These are phyloP conservation scores for Cymbopogon citratus DNA, from an alignment of 176 grass and related monocot genomes.

Conservation along the genomic window DNA sequence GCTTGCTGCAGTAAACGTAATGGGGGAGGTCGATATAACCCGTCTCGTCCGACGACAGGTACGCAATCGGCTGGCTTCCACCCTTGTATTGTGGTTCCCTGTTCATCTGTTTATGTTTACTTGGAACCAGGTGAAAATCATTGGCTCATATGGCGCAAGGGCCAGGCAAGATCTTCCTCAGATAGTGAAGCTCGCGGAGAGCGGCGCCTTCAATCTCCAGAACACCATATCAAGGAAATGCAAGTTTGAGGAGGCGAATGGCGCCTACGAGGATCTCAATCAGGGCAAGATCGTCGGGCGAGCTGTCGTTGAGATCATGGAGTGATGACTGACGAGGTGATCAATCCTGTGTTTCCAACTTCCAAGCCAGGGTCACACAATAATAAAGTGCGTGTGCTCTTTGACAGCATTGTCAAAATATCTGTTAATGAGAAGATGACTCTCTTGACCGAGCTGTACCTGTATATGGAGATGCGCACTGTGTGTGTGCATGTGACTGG, in stretches of 20 bases:
- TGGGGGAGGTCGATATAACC: constrained; percentile 81
- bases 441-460: too few relatives aligned
- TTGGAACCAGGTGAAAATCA: constrained; percentile 79
- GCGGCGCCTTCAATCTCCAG: constrained; percentile 67
- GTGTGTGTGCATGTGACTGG: too few relatives aligned
- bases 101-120: neutral
- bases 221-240: constrained; percentile 90
- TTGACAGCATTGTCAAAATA: too few relatives aligned
- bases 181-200: constrained; percentile 87
- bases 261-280: constrained; percentile 71
- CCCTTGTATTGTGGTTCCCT: neutral
- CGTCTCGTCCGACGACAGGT: constrained; percentile 94
- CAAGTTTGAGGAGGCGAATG: constrained; percentile 79
- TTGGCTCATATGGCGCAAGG: constrained; percentile 94
- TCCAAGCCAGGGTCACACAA: neutral
- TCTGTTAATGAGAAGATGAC: too few relatives aligned
- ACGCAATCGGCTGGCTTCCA: neutral
- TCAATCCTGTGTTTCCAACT: neutral
- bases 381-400: neutral
- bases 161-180: constrained; percentile 99
- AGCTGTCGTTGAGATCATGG: constrained; percentile 84
- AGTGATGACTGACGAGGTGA: constrained; percentile 13
- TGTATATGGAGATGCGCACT: too few relatives aligned
- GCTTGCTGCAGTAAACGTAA: constrained; percentile 69
- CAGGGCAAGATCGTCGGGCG: constrained; percentile 76